A percentile compares a stretch with the other conserved stretches of the same genome.
These are phyloP conservation scores for sorghum (Sorghum bicolor) DNA, from an alignment of 176 grass and related monocot species.

Conservation along the genomic window DNA sequence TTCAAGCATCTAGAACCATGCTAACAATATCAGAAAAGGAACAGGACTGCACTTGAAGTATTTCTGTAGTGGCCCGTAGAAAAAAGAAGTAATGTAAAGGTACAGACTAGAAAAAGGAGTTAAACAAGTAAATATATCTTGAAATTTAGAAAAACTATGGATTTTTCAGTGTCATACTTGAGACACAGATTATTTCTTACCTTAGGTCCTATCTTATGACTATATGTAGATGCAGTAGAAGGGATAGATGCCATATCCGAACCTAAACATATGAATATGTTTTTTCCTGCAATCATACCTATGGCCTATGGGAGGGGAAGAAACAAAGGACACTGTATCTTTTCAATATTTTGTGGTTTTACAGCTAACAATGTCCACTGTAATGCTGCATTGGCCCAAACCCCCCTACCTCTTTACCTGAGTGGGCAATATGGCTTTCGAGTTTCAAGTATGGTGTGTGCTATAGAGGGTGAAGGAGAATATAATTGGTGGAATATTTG, in stretches of 20 bases:
- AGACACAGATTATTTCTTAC: neutral
- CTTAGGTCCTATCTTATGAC: neutral
- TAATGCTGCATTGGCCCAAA: neutral
- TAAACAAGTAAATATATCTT: neutral
- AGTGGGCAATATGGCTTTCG: neutral
- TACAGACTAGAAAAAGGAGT: neutral
- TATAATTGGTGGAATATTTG: too few species aligned
- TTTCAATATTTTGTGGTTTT: neutral
- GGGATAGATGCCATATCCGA: neutral
- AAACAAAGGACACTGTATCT: neutral
- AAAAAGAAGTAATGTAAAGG: neutral
- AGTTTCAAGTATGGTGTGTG: neutral
- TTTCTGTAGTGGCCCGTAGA: neutral
- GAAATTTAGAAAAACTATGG: neutral
- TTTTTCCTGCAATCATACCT: neutral
- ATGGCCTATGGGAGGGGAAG: neutral
- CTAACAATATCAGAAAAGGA: conserved; percentile 5
- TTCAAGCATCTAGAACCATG: conserved; percentile 14
- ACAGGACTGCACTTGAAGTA: neutral
- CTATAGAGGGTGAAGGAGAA: too few species aligned
- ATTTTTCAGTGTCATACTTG: neutral
- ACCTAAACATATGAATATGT: neutral
- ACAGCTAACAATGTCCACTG: neutral
- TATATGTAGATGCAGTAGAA: neutral
- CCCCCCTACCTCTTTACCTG: neutral